phyloP scores from a whole-genome alignment of 164 flowering plant species.

The Warburgia ugandensis region DNA sequence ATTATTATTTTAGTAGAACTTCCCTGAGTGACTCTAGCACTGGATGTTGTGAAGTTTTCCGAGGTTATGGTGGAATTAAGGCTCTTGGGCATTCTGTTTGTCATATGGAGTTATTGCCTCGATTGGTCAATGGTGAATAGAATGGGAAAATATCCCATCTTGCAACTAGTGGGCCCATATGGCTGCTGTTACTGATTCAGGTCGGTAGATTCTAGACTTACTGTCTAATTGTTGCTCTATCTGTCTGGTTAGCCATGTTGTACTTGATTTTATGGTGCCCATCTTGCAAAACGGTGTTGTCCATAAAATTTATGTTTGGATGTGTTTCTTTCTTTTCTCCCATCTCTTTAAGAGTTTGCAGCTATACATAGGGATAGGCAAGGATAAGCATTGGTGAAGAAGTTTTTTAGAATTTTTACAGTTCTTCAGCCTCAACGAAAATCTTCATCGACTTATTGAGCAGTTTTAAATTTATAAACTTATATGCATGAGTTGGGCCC shows the following conservation, averaged over 20 bases:
- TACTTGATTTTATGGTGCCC: not conserved
- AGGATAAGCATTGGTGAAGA: too few species aligned
- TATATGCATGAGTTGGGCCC: not conserved
- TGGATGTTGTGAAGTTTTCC: constrained; percentile 52
- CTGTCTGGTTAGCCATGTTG: not conserved
- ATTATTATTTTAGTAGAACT: too few species aligned
- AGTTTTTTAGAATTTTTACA: too few species aligned
- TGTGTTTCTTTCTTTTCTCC: too few species aligned
- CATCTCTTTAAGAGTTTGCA: too few species aligned
- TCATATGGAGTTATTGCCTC: constrained; percentile 66
- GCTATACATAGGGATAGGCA: too few species aligned
- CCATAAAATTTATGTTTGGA: too few species aligned
- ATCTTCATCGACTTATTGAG: too few species aligned
- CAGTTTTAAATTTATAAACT: not conserved
- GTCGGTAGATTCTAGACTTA: constrained; percentile 21
- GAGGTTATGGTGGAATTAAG: constrained; percentile 99
- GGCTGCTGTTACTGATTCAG: constrained; percentile 73
- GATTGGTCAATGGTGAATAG: constrained; percentile 69
- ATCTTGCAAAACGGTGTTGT: too few species aligned
- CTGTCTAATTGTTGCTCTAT: not conserved
- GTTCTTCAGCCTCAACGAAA: too few species aligned
- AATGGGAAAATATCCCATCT: constrained; percentile 47
- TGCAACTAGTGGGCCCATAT: constrained; percentile 92
- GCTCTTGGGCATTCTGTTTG: constrained; percentile 93
- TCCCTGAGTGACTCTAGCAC: not conserved